Percentiles rank a stretch among this genome's conserved stretches.
These are phyloP conservation scores for Alternaria brassicae DNA, from an alignment of 2,329 filamentous ascomycete species.

Conservation along the genomic window DNA sequence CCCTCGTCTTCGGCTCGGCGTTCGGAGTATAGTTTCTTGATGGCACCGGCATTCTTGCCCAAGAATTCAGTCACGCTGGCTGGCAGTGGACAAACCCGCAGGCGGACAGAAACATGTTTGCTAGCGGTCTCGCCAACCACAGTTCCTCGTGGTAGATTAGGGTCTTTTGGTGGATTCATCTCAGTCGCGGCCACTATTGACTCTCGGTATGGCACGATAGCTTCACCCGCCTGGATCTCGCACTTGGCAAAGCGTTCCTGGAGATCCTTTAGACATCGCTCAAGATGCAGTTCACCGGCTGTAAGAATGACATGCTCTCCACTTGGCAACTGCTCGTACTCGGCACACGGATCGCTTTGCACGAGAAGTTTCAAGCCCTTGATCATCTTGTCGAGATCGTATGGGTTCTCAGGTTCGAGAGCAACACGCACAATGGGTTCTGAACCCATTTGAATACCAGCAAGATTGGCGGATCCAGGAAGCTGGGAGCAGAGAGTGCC, in stretches of 20 bases:
- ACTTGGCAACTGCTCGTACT: conserved; percentile 91
- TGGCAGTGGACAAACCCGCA: conserved; percentile 82
- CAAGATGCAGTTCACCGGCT: conserved; percentile 91
- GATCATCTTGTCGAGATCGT: conserved; percentile 94
- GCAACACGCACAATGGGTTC: conserved; percentile 95
- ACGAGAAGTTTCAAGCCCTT: conserved; percentile 84
- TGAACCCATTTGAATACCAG: conserved; percentile 79
- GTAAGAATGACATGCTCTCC: conserved; percentile 96
- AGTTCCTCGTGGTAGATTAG: conserved; percentile 83
- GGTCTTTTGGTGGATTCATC: conserved; percentile 87
- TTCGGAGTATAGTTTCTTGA: conserved; percentile 81
- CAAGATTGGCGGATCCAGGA: conserved; percentile 87
- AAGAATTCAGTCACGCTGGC: conserved; percentile 82
- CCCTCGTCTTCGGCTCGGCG: conserved; percentile 60
- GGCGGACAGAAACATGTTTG: conserved; percentile 79
- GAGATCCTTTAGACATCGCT: conserved; percentile 91
- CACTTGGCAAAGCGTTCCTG: conserved; percentile 91
- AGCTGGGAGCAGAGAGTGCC: conserved; percentile 90
- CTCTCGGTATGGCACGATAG: conserved; percentile 95
- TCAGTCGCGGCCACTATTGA: conserved; percentile 87
- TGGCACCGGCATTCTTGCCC: conserved; percentile 76
- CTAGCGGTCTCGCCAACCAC: conserved; percentile 79
- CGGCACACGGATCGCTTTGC: conserved; percentile 92
- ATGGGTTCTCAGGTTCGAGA: conserved; percentile 89
- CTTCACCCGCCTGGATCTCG: conserved; percentile 90